phyloP scores from a whole-genome alignment of 768 basidiomycete genomes.

The Chlorophyllum brunneum region DNA sequence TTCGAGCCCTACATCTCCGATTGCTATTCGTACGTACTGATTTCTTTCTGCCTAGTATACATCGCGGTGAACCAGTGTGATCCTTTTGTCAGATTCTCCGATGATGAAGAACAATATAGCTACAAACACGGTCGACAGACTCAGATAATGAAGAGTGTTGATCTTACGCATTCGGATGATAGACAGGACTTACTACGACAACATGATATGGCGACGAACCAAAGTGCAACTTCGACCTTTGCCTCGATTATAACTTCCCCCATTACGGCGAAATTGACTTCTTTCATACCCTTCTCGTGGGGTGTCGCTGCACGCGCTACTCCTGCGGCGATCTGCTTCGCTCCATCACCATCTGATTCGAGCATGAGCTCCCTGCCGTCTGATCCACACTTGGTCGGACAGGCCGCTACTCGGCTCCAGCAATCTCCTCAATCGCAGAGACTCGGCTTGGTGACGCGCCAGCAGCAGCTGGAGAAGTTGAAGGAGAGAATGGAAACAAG shows the following conservation, averaged over 20 bases:
- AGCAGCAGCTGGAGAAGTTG: conserved; percentile 65
- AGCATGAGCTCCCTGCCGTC: background rate
- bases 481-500: conserved; percentile 46
- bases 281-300: conserved; percentile 57
- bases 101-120: conserved; percentile 12
- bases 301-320: conserved; percentile 14
- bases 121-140: conserved; percentile 17
- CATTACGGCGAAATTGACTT: conserved; percentile 51
- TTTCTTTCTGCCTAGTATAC: conserved; percentile 35
- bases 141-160: conserved; percentile 36
- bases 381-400: conserved; percentile 7
- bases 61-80: conserved; percentile 28
- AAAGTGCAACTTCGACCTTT: conserved; percentile 29
- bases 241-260: conserved; percentile 48
- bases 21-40: conserved; percentile 56
- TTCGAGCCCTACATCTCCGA: conserved; percentile 57
- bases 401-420: background rate
- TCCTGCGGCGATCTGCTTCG: conserved; percentile 12
- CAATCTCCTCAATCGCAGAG: conserved; percentile 10
- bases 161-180: conserved; percentile 16
- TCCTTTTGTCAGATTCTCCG: conserved; percentile 38
- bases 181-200: background rate
- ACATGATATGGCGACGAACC: conserved; percentile 6
- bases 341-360: conserved; percentile 1
- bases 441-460: conserved; percentile 51